A percentile compares a stretch with the other conserved stretches of the same genome.
Conservation (phyloP, 768 basidiomycete genomes). For the Xerocomellus intermedius region DNA sequence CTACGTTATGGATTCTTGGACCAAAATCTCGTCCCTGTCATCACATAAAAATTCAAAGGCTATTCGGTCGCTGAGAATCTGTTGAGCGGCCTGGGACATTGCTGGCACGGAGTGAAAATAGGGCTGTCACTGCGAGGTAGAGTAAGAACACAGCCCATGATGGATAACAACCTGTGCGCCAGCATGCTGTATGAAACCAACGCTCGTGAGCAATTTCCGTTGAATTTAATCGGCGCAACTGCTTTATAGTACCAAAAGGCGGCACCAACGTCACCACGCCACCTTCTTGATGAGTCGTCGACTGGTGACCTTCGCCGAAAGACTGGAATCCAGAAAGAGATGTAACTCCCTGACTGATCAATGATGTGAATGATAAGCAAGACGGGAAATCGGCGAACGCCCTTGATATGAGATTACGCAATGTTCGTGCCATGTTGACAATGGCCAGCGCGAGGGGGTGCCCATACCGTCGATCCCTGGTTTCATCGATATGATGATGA, state of each 20-base stretch:
- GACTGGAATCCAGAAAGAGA: constrained; percentile 1
- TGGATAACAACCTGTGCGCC: constrained; percentile 4
- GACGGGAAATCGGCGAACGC: background rate
- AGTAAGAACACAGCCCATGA: constrained; percentile 8
- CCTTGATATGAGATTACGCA: constrained; percentile 1
- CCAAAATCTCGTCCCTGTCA: background rate
- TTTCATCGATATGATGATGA: constrained; percentile 5
- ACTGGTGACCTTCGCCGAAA: background rate
- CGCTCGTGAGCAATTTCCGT: constrained; percentile 24
- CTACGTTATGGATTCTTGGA: background rate
- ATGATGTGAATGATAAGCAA: constrained; percentile 3
- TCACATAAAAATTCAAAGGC: background rate
- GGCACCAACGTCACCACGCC: constrained; percentile 9
- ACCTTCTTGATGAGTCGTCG: constrained; percentile 6
- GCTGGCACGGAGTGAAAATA: background rate
- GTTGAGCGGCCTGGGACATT: background rate
- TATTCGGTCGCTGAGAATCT: background rate
- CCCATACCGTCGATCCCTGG: constrained; percentile 13
- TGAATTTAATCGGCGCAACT: constrained; percentile 22
- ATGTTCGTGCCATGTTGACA: background rate
- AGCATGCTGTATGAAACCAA: constrained; percentile 14
- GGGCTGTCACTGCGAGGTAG: background rate
- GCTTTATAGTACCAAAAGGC: constrained; percentile 5
- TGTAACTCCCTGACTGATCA: background rate
- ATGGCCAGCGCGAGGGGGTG: background rate